phyloP scores from a whole-genome alignment of 1,284 basidiomycete genomes.

The Cryptococcus sp. region DNA sequence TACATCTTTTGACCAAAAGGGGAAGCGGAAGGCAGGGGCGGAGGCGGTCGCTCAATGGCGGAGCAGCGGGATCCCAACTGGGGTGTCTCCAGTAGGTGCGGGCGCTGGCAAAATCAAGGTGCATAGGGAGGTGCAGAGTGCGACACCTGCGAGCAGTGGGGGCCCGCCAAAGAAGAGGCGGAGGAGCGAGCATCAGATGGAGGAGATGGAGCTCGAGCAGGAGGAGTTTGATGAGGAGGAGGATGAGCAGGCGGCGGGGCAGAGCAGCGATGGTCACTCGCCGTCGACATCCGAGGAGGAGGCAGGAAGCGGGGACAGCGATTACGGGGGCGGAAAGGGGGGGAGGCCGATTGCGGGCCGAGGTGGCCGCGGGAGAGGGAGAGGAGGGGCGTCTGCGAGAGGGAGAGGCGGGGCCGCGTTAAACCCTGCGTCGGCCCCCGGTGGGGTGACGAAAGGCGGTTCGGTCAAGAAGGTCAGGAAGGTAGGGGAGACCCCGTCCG shows the following conservation, averaged over 20 bases:
- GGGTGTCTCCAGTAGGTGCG: constrained; percentile 7
- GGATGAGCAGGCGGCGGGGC: constrained; percentile 5
- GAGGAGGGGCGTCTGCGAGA: background rate
- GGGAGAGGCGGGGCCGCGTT: constrained; percentile 6
- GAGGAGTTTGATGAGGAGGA: constrained; percentile 7
- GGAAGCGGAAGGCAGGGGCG: constrained; percentile 43
- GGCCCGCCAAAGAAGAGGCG: constrained; percentile 38
- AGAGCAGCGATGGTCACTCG: constrained; percentile 5
- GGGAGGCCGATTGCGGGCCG: background rate
- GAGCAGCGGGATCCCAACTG: constrained; percentile 34
- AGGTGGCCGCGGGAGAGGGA: constrained; percentile 4
- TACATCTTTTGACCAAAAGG: constrained; percentile 24
- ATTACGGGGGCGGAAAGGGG: constrained; percentile 16
- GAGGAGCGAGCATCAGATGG: constrained; percentile 31
- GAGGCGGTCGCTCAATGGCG: constrained; percentile 48
- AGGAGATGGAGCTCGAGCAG: constrained; percentile 21
- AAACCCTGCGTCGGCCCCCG: constrained; percentile 13
- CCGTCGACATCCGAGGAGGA: constrained; percentile 3
- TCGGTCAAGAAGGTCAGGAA: constrained; percentile 23
- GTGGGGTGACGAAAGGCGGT: constrained; percentile 16
- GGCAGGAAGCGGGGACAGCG: constrained; percentile 21
- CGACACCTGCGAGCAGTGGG: background rate
- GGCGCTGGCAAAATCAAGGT: background rate
- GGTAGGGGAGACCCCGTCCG: constrained; percentile 15
- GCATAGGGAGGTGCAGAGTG: background rate